Evolutionary conservation across 2,329 filamentous ascomycete genomes (phyloP).

Genomic region (Alternaria atra): DNA sequence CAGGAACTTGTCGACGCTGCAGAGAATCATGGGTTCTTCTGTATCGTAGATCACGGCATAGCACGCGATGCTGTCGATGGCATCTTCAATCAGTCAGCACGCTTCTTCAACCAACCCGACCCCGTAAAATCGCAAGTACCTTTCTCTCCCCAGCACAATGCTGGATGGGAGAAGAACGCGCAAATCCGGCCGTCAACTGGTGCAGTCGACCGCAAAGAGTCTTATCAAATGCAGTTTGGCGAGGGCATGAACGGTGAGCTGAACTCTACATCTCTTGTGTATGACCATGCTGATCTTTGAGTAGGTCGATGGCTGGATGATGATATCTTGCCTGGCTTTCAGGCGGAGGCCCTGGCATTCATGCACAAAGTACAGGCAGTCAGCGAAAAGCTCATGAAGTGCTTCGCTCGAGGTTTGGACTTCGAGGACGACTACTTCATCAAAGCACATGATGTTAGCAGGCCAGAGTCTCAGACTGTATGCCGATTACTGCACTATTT

Average conservation of each 20-base stretch:
- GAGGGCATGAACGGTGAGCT: conserved; percentile 58
- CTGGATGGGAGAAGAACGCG: conserved; percentile 67
- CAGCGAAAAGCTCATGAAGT: conserved; percentile 66
- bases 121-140: conserved; percentile 62
- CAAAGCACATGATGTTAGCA: conserved; percentile 61
- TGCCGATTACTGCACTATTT: conserved; percentile 66
- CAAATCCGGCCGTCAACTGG: conserved; percentile 59
- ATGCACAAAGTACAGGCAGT: conserved; percentile 64
- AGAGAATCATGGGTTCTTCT: conserved; percentile 69
- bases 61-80: conserved; percentile 58
- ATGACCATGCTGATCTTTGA: not conserved
- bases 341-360: conserved; percentile 57
- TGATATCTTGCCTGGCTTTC: conserved; percentile 60
- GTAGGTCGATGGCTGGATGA: conserved; percentile 60
- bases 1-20: conserved; percentile 62
- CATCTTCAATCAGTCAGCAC: conserved; percentile 61
- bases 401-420: conserved; percentile 66
- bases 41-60: conserved; percentile 65
- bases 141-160: conserved; percentile 59
- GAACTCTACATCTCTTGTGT: not conserved
- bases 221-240: conserved; percentile 71
- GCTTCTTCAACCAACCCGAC: conserved; percentile 61
- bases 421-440: conserved; percentile 67
- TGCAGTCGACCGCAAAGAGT: conserved; percentile 67
- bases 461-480: conserved; percentile 62